Conservation (phyloP, 768 basidiomycete species). For the Amanita inopinata region DNA sequence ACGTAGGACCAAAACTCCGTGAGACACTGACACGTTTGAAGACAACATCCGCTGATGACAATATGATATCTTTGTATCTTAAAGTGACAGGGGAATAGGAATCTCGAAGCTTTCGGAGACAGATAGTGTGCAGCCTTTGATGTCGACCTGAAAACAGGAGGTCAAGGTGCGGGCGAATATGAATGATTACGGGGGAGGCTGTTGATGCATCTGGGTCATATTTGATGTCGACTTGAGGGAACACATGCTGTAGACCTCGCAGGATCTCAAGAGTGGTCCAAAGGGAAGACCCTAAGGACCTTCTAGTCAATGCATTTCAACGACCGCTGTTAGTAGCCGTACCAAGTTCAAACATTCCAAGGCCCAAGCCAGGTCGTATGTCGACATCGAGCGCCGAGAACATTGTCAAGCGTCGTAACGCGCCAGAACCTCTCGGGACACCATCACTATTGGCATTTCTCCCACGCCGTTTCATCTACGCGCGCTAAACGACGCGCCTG, state of each 20-base stretch:
- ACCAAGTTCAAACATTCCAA: constrained; percentile 77
- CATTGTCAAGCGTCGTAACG: constrained; percentile 30
- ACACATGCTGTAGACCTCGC: constrained; percentile 53
- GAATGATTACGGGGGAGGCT: constrained; percentile 66
- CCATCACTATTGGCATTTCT: background rate
- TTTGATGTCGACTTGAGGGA: constrained; percentile 78
- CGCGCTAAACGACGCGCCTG: constrained; percentile 6
- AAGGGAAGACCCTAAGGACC: constrained; percentile 72
- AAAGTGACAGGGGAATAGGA: constrained; percentile 58
- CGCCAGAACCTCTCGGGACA: background rate
- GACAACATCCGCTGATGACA: constrained; percentile 53
- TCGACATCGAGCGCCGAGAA: constrained; percentile 67
- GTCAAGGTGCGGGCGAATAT: constrained; percentile 74
- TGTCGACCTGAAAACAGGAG: constrained; percentile 75
- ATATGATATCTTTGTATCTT: constrained; percentile 52
- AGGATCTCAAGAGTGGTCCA: constrained; percentile 70
- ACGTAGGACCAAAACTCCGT: constrained; percentile 75
- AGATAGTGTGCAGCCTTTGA: constrained; percentile 75
- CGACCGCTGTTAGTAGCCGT: constrained; percentile 1
- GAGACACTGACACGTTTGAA: constrained; percentile 58
- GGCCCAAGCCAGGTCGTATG: constrained; percentile 62
- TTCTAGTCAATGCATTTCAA: too few species aligned
- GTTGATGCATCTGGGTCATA: constrained; percentile 66
- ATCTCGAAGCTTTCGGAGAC: constrained; percentile 56
- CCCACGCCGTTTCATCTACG: background rate